phyloP scores from a whole-genome alignment of 148 eudicot species.

The Camellia lanceoleosa region DNA sequence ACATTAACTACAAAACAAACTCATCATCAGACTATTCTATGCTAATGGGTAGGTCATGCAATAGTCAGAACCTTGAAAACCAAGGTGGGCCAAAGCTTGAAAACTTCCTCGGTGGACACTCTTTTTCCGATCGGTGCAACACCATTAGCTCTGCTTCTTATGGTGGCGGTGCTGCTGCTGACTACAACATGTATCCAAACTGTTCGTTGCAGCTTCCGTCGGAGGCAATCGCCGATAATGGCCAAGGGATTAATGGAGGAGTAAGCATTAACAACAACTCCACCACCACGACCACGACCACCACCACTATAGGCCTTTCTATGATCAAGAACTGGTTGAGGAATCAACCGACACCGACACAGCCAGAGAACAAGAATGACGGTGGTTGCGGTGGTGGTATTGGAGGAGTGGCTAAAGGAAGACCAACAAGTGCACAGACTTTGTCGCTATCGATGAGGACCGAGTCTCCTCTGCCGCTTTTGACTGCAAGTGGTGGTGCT shows the following conservation, averaged over 20 bases:
- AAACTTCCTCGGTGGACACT: constrained; percentile 65
- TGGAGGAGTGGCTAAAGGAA: background rate
- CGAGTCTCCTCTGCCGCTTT: constrained; percentile 47
- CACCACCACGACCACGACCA: constrained; percentile 7
- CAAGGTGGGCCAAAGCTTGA: constrained; percentile 72
- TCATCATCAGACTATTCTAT: constrained; percentile 28
- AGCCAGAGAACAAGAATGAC: constrained; percentile 11
- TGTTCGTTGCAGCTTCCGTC: constrained; percentile 21
- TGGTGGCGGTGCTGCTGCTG: background rate
- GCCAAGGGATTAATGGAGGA: background rate
- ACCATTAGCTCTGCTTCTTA: background rate
- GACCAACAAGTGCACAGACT: constrained; percentile 26
- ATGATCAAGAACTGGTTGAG: constrained; percentile 92
- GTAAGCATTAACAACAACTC: background rate
- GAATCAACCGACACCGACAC: constrained; percentile 42
- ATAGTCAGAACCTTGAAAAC: constrained; percentile 20
- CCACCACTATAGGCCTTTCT: constrained; percentile 48
- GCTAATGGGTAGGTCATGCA: constrained; percentile 42
- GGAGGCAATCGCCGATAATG: background rate
- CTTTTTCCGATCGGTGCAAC: constrained; percentile 24
- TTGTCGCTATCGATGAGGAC: constrained; percentile 78
- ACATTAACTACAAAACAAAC: constrained; percentile 17
- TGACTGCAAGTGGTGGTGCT: constrained; percentile 25
- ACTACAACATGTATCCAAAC: constrained; percentile 38
- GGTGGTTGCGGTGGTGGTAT: constrained; percentile 15